These are phyloP conservation scores for Blastobotrys serpentis DNA, from an alignment of 1,139 yeast species.

Conservation along the genomic window DNA sequence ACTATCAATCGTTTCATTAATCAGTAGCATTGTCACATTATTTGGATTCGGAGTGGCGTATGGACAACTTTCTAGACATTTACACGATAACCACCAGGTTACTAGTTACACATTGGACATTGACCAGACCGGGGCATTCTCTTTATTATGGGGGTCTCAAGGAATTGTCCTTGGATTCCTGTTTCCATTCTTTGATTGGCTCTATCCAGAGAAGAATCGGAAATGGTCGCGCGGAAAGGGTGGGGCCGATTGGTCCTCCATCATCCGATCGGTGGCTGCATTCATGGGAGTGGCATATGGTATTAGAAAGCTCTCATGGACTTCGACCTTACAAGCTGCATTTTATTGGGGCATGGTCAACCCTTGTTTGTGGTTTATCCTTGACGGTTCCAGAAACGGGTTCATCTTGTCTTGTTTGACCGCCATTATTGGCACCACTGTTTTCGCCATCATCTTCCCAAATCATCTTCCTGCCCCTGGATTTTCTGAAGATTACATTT, in stretches of 20 bases:
- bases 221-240: conserved; percentile 27
- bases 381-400: conserved; percentile 74
- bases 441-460: conserved; percentile 35
- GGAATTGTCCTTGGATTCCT: conserved; percentile 65
- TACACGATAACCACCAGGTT: conserved; percentile 39
- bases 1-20: not conserved
- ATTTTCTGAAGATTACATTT: conserved; percentile 29
- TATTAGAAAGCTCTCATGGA: conserved; percentile 77
- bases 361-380: conserved; percentile 75
- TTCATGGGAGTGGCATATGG: conserved; percentile 84
- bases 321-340: conserved; percentile 71
- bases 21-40: conserved; percentile 26
- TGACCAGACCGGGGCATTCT: conserved; percentile 27
- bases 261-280: conserved; percentile 66
- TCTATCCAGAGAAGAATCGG: conserved; percentile 41
- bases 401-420: conserved; percentile 41
- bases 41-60: conserved; percentile 38
- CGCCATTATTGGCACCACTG: conserved; percentile 34
- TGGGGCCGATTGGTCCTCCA: conserved; percentile 42
- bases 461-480: conserved; percentile 30
- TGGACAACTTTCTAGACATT: conserved; percentile 36
- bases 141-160: conserved; percentile 47
- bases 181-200: conserved; percentile 59
- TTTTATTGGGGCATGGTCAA: conserved; percentile 72
- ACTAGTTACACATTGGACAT: conserved; percentile 33